Evolutionary conservation across 164 flowering plant genomes (phyloP).

Genomic region (Echeveria elegans): DNA sequence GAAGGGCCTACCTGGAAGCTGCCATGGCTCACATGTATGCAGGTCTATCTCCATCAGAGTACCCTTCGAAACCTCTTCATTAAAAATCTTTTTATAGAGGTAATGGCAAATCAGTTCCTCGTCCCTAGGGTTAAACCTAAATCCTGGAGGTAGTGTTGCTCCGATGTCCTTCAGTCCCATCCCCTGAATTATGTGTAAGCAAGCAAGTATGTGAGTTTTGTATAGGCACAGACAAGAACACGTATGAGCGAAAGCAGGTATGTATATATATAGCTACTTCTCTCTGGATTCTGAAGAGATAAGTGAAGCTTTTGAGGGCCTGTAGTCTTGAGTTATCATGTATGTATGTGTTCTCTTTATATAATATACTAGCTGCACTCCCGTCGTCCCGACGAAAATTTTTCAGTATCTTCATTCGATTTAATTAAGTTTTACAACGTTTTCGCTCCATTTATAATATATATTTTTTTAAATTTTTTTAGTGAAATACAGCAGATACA

Average conservation of each 20-base stretch:
- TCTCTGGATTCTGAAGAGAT: background rate
- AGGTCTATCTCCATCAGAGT: constrained; percentile 72
- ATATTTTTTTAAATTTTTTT: too few species aligned
- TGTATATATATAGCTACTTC: background rate
- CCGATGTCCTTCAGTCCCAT: constrained; percentile 75
- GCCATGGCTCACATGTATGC: constrained; percentile 92
- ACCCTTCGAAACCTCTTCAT: constrained; percentile 40
- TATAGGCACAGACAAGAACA: background rate
- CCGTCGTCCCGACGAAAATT: background rate
- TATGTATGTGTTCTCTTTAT: constrained; percentile 6
- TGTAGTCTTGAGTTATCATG: constrained; percentile 3
- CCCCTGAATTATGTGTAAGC: background rate
- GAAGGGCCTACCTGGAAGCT: constrained; percentile 59
- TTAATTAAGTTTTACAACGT: too few species aligned
- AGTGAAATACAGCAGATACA: too few species aligned
- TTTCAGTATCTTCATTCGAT: too few species aligned
- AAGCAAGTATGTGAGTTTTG: background rate
- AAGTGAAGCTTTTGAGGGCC: background rate
- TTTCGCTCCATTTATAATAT: too few species aligned
- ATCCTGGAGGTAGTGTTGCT: constrained; percentile 77
- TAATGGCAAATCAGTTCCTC: constrained; percentile 82
- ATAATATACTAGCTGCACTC: background rate
- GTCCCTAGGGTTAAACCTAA: constrained; percentile 74
- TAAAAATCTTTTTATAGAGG: constrained; percentile 55
- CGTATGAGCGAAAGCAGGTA: background rate